These are phyloP conservation scores for Termitomyces sp. DNA, from an alignment of 768 basidiomycete species.

Conservation along the genomic window DNA sequence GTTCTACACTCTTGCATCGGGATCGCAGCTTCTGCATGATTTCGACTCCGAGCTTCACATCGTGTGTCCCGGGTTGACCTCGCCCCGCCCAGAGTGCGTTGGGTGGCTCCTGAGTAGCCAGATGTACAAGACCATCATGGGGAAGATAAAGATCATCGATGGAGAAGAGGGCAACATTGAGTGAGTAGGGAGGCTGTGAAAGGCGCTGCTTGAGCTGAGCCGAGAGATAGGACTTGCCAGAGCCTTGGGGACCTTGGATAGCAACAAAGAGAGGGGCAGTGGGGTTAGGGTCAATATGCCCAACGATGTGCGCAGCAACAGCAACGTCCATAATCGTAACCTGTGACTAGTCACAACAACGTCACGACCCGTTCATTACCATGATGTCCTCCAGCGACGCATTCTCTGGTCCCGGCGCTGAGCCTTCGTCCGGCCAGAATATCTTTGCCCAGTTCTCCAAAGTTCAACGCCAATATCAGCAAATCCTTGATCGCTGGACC, in stretches of 20 bases:
- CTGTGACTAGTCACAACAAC: conserved; percentile 13
- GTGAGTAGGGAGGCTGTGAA: conserved; percentile 36
- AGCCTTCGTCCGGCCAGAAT: conserved; percentile 43
- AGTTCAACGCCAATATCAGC: conserved; percentile 76
- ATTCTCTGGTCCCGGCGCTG: conserved; percentile 33
- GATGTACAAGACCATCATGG: conserved; percentile 48
- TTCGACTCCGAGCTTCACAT: conserved; percentile 56
- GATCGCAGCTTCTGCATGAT: conserved; percentile 45
- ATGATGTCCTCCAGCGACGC: conserved; percentile 45
- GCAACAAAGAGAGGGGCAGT: conserved; percentile 70
- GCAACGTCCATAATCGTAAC: conserved; percentile 13
- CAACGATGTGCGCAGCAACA: conserved; percentile 17
- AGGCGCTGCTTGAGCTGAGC: conserved; percentile 42
- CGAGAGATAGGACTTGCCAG: conserved; percentile 84
- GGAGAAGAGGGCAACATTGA: conserved; percentile 61
- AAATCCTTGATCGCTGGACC: conserved; percentile 86
- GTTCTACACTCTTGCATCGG: conserved; percentile 37
- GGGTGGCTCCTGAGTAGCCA: conserved; percentile 48
- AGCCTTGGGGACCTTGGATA: conserved; percentile 91
- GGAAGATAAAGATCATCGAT: conserved; percentile 87
- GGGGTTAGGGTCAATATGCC: conserved; percentile 23
- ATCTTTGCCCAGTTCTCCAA: conserved; percentile 42
- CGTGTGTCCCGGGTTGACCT: conserved; percentile 94
- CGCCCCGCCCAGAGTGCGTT: conserved; percentile 75
- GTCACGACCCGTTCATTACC: conserved; percentile 15